Evolutionary conservation across 306 rosid genomes (phyloP), one percentile per base, ranked within the genome.

Genomic region (Vigna nakashimae): DNA sequence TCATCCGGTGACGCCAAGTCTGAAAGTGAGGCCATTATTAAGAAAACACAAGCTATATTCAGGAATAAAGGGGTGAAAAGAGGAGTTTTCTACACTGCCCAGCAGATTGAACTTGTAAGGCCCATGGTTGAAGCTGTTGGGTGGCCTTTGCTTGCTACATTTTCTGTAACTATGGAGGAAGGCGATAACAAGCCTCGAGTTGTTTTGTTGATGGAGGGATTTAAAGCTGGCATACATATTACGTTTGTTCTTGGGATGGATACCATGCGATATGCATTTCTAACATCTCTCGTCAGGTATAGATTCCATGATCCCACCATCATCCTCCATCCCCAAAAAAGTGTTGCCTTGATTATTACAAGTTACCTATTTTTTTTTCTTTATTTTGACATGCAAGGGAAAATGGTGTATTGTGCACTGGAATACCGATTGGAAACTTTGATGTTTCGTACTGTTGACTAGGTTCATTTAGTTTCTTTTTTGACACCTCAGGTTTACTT

Each of bases 121-220:
- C 99, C 99, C 74, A 96, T 96, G 99, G 99, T 96, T 78, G 99
- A 96, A 78, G 99, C 98, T 57, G 99, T 96, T 65, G 99, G 99
- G 40, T 96, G 99, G 99, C 98, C 99, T 62, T 86, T 96, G 85
- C 99, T 96, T 77, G 99, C 96, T 77, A 96, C 99, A 26, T 96
- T 93, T 79, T 96, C 99, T 48, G 99, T 96, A 71, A 93, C 99
- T 48, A 91, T 96, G 99, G 99, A 96, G 82, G 99, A 93, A 84
- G 97, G 98, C 74, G 99, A 96, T 49, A 93, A 96, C 82, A 96
- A 93, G 84, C 88, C 96, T 4, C 91, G 97, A 83, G 96, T 96
- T 62, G 84, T 90, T 86, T 90, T 90, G 65, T 90, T 96, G 75
- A 96, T 96, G 99, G 99, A 96, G 87, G 99, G 99, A 46, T 96